Conservation (phyloP, 495 filamentous ascomycete genomes). For the Penicillium goetzii region DNA sequence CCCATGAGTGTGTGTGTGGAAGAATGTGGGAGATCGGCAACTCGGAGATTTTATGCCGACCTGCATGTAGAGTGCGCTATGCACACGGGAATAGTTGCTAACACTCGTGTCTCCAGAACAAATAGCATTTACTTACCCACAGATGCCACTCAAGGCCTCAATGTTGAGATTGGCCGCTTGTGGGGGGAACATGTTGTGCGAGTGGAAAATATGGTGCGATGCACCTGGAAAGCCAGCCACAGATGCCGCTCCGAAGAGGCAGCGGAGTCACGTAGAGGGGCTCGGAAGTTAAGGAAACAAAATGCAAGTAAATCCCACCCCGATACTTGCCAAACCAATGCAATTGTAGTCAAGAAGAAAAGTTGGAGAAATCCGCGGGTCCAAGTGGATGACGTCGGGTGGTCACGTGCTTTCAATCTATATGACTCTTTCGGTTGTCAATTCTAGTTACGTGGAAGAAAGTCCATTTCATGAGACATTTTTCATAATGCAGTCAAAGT, state of each 20-base stretch:
- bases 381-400: constrained; percentile 31
- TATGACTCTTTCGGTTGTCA: background rate
- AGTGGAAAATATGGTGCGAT: constrained; percentile 21
- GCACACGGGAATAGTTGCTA: background rate
- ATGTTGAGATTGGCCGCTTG: constrained; percentile 72
- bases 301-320: background rate
- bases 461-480: background rate
- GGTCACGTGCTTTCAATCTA: constrained; percentile 31
- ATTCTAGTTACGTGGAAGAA: background rate
- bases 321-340: constrained; percentile 5
- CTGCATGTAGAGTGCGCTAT: constrained; percentile 1
- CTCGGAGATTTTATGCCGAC: background rate
- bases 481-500: no score
- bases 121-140: constrained; percentile 59
- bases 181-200: constrained; percentile 66
- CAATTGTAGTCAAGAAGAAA: constrained; percentile 19
- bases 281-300: background rate
- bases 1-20: background rate
- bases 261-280: background rate
- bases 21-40: constrained; percentile 11
- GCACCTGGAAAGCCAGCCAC: background rate
- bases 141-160: constrained; percentile 86
- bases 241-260: background rate
- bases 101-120: no score
- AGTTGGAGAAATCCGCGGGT: constrained; percentile 22